Percentiles rank a stretch among this genome's conserved stretches.
Conservation (phyloP, 805 yeast genomes). For the Hanseniaspora singularis region DNA sequence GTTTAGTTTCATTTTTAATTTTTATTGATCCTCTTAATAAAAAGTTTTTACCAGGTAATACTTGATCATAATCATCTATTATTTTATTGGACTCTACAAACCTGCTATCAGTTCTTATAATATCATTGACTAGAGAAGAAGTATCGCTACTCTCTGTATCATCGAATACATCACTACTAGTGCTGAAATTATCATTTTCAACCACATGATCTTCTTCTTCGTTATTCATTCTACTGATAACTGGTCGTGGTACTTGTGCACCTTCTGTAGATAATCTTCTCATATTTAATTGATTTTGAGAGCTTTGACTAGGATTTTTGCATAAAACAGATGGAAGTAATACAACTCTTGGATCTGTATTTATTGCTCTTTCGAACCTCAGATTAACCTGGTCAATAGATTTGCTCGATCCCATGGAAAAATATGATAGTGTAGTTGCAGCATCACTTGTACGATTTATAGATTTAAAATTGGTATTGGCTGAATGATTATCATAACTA, state of each 20-base stretch:
- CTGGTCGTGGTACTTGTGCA: neutral
- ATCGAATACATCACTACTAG: too few relatives aligned
- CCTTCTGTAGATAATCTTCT: neutral
- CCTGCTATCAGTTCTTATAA: neutral
- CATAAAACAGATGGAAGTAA: constrained; percentile 5
- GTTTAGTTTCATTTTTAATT: neutral
- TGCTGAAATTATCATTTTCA: too few relatives aligned
- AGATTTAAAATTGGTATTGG: too few relatives aligned
- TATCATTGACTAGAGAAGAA: too few relatives aligned
- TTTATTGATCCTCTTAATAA: neutral
- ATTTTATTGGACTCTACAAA: neutral
- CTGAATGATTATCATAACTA: too few relatives aligned
- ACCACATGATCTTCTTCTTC: too few relatives aligned
- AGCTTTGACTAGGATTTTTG: constrained; percentile 10
- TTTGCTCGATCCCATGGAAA: too few relatives aligned
- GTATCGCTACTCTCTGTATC: too few relatives aligned
- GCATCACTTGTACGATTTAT: neutral
- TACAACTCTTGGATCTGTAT: constrained; percentile 5
- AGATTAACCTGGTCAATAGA: too few relatives aligned
- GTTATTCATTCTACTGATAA: neutral
- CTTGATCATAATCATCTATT: neutral
- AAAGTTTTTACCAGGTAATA: neutral
- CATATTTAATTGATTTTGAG: neutral
- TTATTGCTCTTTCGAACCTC: constrained; percentile 2
- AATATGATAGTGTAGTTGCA: neutral